Base-by-base conservation (phyloP, 129 eudicot species). In the Escallonia herrerae region DNA sequence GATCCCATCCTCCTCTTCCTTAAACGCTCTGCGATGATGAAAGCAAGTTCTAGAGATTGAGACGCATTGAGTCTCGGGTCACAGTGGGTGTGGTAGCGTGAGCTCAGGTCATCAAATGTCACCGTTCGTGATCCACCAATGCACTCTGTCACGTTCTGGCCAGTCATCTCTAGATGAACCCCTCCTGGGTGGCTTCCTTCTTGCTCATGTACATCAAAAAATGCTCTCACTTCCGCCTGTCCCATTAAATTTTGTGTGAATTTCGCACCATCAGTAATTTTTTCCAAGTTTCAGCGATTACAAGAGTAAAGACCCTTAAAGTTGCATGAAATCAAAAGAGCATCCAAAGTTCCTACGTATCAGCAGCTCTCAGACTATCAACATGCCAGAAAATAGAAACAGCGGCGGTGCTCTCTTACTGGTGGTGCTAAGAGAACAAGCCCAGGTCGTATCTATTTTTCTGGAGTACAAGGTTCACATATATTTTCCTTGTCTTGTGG, bases 121-220 rank as follows among this genome's bases (percentile, higher is more conserved):
- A 89, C 85, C 3, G 89, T 89, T 63, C 80, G 75, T 48, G 96
- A 86, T 50, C 96, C 96, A 22, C 96, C 96, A 12, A 89, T 89
- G 83, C 96, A 89, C 61, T 89, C 96, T 0, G 96, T 89, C 71
- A 89, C 96, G 69, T 89, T 89, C 76, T 89, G 96, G 5, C 96
- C 96, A 2, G 93, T 89, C 96, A 89, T 89, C 78, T 89, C 94
- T 50, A 89, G 77, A 80, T 89, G 96, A 52, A 89, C 87, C 52
- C 96, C 96, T 47, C 96, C 96, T 3, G 96, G 94, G 61, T 85
- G 87, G 65, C 96, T 89, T 71, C 96, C 96, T 68, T 89, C 96
- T 82, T 89, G 94, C 78, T 89, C 96, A 4, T 89, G 96, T 43
- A 89, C 96, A 65, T 89, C 96, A 68, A 89, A 89, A 81, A 89